Evolutionary conservation across 1,139 yeast genomes (phyloP).

Genomic region (Diutina siamensis): DNA sequence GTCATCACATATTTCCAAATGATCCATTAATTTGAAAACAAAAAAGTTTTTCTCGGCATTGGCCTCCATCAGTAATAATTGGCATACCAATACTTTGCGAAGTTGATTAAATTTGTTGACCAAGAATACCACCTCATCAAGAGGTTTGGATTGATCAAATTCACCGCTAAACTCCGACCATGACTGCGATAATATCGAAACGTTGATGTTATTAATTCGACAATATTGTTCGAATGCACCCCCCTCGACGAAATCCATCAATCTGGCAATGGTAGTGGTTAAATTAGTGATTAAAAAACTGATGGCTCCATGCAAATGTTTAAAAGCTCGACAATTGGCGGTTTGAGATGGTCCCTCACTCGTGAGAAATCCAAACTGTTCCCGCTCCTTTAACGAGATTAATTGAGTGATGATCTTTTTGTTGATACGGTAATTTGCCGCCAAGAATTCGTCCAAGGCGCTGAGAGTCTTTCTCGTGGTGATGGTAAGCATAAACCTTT

Average conservation of each 20-base stretch:
- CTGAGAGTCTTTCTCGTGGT: conserved; percentile 17
- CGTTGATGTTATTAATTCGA: conserved; percentile 22
- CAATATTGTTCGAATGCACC: conserved; percentile 31
- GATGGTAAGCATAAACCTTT: conserved; percentile 16
- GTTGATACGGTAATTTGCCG: conserved; percentile 27
- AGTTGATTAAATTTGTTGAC: conserved; percentile 24
- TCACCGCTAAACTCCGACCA: conserved; percentile 7
- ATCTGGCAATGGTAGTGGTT: conserved; percentile 17
- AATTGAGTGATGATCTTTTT: conserved; percentile 25
- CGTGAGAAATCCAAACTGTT: conserved; percentile 12
- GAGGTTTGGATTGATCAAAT: conserved; percentile 8
- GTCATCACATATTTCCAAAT: conserved; percentile 9
- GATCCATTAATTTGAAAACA: conserved; percentile 14
- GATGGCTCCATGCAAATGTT: conserved; percentile 8
- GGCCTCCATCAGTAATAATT: conserved; percentile 28
- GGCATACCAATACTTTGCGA: conserved; percentile 29
- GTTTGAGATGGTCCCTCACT: neutral
- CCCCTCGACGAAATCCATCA: conserved; percentile 28
- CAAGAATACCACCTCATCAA: conserved; percentile 13
- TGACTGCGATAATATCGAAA: conserved; percentile 10
- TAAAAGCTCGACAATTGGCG: conserved; percentile 3
- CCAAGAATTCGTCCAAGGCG: conserved; percentile 20
- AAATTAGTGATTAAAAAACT: conserved; percentile 20
- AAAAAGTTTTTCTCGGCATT: conserved; percentile 21
- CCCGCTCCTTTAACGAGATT: conserved; percentile 22